Evolutionary conservation across 768 basidiomycete genomes (phyloP), one percentile per base, ranked within the genome.

Genomic region (Termitomyces titanicus): DNA sequence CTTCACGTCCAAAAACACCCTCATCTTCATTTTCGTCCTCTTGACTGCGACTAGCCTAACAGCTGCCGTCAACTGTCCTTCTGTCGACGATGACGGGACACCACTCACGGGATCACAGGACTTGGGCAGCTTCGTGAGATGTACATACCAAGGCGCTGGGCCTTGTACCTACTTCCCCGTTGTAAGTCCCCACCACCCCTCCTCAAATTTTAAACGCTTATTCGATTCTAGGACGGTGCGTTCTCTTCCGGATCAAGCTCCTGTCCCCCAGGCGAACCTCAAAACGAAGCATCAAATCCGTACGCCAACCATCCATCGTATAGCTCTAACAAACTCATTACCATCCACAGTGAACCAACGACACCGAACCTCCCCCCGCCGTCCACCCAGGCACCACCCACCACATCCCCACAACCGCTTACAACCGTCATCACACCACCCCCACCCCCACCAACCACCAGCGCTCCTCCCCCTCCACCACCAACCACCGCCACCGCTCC

Each of bases 231-330:
- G 57, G 40, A 58, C 10, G 57, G 57, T 7, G 38, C 53, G 22
- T 58, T 58, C 27, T 58, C 57, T 7, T 58, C 57, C 17, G 57
- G 57, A 2, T 54, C 53, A 0, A 58, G 53, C 10, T 1, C 20
- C 0, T 58, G 57, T 12, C 57, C 57, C 0, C 12, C 25, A 17
- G 53, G 57, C 10, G n/a, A 54, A n/a, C 57, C 57, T 3, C 57
- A 58, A 42, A 18, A 34, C 6, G n/a, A 20, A 7, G 31, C 13
- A 25, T 6, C 20, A 29, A 3, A 29, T 15, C 18, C 56, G 47
- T 53, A 49, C 25, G 34, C 3, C 33, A 7, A 9, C 13, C 35
- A 20, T 10, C 7, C 18, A 3, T 24, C 22, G 5, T 25, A 10
- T 25, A 2, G 8, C 18, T n/a, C 38, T 54, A 0, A 47, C 12